Evolutionary conservation across 2,329 filamentous ascomycete genomes (phyloP), one percentile per base, ranked within the genome.

Genomic region (Clonostachys sp.): DNA sequence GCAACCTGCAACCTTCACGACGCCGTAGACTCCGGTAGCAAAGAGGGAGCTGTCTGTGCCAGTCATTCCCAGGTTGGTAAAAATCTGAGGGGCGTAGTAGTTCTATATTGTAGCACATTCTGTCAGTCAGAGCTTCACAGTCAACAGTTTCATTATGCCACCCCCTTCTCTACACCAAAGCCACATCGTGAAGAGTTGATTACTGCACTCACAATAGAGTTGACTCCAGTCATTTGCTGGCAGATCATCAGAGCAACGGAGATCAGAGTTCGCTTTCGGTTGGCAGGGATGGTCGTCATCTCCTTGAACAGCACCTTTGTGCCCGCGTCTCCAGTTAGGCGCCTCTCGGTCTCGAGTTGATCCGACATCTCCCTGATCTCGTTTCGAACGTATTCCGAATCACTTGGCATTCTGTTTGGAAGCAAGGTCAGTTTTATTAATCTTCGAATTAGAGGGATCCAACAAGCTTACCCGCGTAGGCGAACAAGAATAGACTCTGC

Each of bases 1-100:
- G 58, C 83, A 87, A 38, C 80, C 78, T 10, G 73, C 65, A 65
- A 85, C 82, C 63, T 89, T 89, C 48, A 87, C 79, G 46, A 89
- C 75, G 24, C 86, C 86, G 59, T 89, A 89, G 53, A 89, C 78
- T 39, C 86, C 86, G 0, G 86, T 89, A 5, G 86, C 84, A 60
- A 89, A 87, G 20, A 89, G 77, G 16, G 78, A 80, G 39, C 77
- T 73, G 38, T 75, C 62, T 6, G 75, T 81, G 12, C 70, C 70
- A 20, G 61, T 63, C 55, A 89, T 73, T 16, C 86, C 86, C 3
- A 89, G 71, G 54, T 80, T 75, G 41, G 69, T 67, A 68, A 89
- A 89, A 55, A 89, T 88, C 47, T 79, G 75, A 0, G 86, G 86
- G 0, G 83, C 81, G 56, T 86, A 87, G 68, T 86, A 86, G 61